Percentiles rank a stretch among this genome's conserved stretches.
These are phyloP conservation scores for Quercus ilex DNA, from an alignment of 306 rosid species.

Conservation along the genomic window DNA sequence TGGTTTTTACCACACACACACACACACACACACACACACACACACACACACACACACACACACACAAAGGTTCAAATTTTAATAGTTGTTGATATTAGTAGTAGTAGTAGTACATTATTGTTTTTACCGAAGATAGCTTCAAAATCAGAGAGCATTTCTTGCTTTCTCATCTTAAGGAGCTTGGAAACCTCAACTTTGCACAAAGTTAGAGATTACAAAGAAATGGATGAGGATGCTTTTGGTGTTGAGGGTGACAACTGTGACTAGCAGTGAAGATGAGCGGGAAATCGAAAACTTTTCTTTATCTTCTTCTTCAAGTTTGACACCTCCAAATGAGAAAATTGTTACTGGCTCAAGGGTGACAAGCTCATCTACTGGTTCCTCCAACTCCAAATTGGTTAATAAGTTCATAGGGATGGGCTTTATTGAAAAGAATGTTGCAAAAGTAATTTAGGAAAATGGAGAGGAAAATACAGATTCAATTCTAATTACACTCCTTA, in stretches of 20 bases:
- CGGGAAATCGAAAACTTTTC: slow-evolving; percentile 59
- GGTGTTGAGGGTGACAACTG: slow-evolving; percentile 44
- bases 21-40: too few species aligned
- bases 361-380: slow-evolving; percentile 60
- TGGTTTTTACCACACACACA: too few species aligned
- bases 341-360: slow-evolving; percentile 35
- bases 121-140: not conserved
- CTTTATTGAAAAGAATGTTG: slow-evolving; percentile 61
- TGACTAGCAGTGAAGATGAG: slow-evolving; percentile 89
- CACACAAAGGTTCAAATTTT: not conserved
- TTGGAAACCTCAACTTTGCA: slow-evolving; percentile 7
- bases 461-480: slow-evolving; percentile 72
- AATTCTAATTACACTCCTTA: slow-evolving; percentile 69
- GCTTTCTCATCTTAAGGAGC: slow-evolving; percentile 14
- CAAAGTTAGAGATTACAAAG: not conserved
- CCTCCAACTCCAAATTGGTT: slow-evolving; percentile 55
- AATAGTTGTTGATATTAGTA: not conserved
- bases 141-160: not conserved
- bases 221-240: slow-evolving; percentile 51
- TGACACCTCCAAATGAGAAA: slow-evolving; percentile 45
- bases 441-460: slow-evolving; percentile 66
- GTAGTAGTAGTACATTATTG: not conserved
- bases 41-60: too few species aligned
- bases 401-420: slow-evolving; percentile 75
- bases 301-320: slow-evolving; percentile 42